Evolutionary conservation across 1,284 basidiomycete species (phyloP), one percentile per base, ranked within the genome.

Genomic region (Malassezia vespertilionis): DNA sequence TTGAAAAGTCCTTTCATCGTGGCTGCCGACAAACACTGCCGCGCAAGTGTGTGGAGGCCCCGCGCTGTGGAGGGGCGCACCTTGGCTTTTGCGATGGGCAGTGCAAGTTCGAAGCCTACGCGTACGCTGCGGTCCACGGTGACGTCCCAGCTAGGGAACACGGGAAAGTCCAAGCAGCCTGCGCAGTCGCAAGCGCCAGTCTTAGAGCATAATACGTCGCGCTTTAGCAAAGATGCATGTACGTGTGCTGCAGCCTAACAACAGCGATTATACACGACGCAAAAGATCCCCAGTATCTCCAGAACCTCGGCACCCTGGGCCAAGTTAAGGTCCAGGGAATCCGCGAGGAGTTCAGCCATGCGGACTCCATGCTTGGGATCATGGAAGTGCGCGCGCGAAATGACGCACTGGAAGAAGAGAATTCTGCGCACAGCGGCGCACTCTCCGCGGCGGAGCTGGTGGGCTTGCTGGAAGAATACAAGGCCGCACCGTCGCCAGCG

Each of bases 1-100:
- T 41, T 34, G 35, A 49, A 49, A 17, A 49, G 18, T 10, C 28
- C 28, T 17, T 42, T 48, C 46, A 49, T 49, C 24, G 36, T 33
- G 15, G 37, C 12, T 8, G 9, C 5, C 11, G 23, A 31, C 14
- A 26, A 17, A 35, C 26, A 17, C 18, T 28, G 36, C 23, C 44
- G 30, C 6, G 12, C 12, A 11, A n/a, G 28, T n/a, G 28, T 30
- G 28, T 11, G 15, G 28, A n/a, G 28, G 28, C 11, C 28, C 28
- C 12, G 15, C 3, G 28, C 28, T n/a, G 37, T 28, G 37, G 37
- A 39, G 37, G 37, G 26, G 15, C 30, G n/a, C 37, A 27, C 37
- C 4, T 23, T n/a, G n/a, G n/a, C n/a, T 24, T 23, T 34, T 32
- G 39, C 32, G 28, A 51, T 51, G 48, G 48, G 48, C 42, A 32